Base-by-base conservation (phyloP, 345 rosid genomes). In the Hirschfeldia incana region DNA sequence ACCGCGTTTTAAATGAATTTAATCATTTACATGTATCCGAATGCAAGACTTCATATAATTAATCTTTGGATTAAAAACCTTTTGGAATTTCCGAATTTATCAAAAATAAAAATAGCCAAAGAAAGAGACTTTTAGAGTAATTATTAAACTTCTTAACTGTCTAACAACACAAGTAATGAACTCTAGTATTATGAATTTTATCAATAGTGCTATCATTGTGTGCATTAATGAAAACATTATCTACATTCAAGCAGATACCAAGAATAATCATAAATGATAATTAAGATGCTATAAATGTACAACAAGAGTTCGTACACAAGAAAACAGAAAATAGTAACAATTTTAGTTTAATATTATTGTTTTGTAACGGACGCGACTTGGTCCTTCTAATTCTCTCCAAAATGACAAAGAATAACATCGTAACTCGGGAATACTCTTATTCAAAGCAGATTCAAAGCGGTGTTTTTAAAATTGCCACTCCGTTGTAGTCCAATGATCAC, bases 321-420 rank as follows among this genome's bases (percentile, higher is more conserved):
- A 46, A 61, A 44, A 42, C 76, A 17, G 17, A 46, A 64, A 4
- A 1, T 46, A 67, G 10, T 46, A 8, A 13, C 30, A 34, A 26
- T 5, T 67, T 46, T 32, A 44, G 13, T 67, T 67, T 67, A 67
- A 27, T 67, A 12, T 11, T 11, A 17, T 32, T 32, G 62, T 65
- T 74, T 46, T 49, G 72, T 75, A 66, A 75, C 72, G 6, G 78
- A 66, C 65, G 58, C 42, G 15, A 66, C 17, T 55, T 55, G 55
- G 39, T 55, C 39, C 65, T 27, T 74, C 15, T n/a, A 10, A 55
- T n/a, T 27, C 30, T 55, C 57, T 65, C 55, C 63, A 55, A 36
- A 28, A 55, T 36, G 66, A 55, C 57, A 34, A 66, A 53, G 57
- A 65, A 57, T 6, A 36, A 13, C 57, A 15, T 66, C 5, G 78